Conservation (phyloP, 192 early-diverging fungal species). For the Mortierella antarctica region DNA sequence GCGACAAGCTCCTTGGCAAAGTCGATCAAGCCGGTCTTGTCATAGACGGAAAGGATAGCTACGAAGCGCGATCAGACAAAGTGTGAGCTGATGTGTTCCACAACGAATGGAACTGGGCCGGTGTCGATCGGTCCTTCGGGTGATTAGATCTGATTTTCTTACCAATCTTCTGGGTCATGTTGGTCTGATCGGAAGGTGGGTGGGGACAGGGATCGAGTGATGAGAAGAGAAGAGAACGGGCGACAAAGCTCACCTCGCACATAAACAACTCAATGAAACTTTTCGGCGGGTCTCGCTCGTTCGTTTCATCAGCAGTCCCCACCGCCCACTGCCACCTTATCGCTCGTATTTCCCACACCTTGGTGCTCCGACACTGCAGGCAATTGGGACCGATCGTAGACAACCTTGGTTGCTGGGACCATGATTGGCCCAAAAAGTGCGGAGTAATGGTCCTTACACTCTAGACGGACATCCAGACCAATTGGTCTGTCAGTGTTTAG, state of each 20-base stretch:
- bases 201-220: slow-evolving; percentile 19
- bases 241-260: not conserved
- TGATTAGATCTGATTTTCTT: not conserved
- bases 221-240: slow-evolving; percentile 4
- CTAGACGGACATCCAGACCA: slow-evolving; percentile 5
- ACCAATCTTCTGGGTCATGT: slow-evolving; percentile 53
- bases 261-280: not conserved
- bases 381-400: not conserved
- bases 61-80: not conserved
- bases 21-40: slow-evolving; percentile 95
- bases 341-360: not conserved
- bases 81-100: not conserved
- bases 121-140: slow-evolving; percentile 1
- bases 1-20: slow-evolving; percentile 85
- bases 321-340: not conserved
- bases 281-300: not conserved
- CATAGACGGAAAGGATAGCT: slow-evolving; percentile 95
- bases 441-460: not conserved
- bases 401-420: not conserved
- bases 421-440: slow-evolving; percentile 16
- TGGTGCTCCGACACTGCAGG: not conserved
- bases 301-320: slow-evolving; percentile 49
- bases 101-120: not conserved
- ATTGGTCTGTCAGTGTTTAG: too few relatives aligned
- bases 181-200: slow-evolving; percentile 13